phyloP scores from a whole-genome alignment of 2,329 filamentous ascomycete genomes.

The Talaromyces sp. region DNA sequence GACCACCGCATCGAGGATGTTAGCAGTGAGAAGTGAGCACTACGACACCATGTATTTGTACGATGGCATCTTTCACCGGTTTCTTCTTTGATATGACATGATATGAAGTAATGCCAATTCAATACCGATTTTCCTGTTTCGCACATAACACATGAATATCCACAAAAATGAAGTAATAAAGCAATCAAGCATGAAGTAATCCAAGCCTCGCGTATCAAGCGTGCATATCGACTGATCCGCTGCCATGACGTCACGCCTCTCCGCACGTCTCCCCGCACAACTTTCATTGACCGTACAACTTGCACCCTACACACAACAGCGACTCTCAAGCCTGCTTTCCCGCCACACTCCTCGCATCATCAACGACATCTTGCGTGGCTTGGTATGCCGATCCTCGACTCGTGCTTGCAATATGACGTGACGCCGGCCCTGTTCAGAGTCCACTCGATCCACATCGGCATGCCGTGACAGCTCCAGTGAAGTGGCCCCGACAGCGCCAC shows the following conservation, averaged over 20 bases:
- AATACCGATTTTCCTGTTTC: too few relatives aligned
- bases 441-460: neutral
- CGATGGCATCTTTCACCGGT: neutral
- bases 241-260: neutral
- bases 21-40: neutral
- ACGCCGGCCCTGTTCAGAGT: neutral
- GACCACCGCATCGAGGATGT: constrained; percentile 9
- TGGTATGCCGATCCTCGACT: neutral
- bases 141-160: too few relatives aligned
- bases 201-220: neutral
- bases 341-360: neutral
- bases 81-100: neutral
- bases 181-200: neutral
- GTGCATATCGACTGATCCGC: neutral
- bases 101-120: neutral
- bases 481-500: neutral
- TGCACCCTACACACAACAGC: neutral
- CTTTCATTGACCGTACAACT: too few relatives aligned
- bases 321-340: neutral
- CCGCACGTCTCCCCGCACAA: neutral
- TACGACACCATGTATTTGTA: neutral
- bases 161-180: too few relatives aligned
- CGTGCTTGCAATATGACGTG: neutral
- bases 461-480: neutral
- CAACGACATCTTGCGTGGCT: neutral